phyloP scores from a whole-genome alignment of 768 basidiomycete genomes.

The Gymnopilus dilepis region DNA sequence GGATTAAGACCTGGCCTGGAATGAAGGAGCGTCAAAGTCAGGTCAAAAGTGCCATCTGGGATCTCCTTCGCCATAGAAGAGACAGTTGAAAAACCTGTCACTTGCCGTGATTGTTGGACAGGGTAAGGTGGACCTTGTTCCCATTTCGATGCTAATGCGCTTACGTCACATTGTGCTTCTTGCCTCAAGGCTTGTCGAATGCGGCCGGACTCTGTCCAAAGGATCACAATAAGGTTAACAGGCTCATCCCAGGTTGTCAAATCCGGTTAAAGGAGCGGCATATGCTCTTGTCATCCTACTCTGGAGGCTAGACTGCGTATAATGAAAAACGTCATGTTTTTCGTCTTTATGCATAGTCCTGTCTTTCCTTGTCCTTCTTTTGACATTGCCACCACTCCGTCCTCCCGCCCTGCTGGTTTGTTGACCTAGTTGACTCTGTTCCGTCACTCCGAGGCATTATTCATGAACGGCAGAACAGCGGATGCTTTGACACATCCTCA shows the following conservation, averaged over 20 bases:
- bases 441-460: conserved; percentile 3
- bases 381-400: background rate
- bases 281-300: conserved; percentile 16
- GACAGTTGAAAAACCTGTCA: conserved; percentile 31
- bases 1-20: conserved; percentile 11
- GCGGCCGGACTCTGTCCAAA: conserved; percentile 9
- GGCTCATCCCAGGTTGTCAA: conserved; percentile 9
- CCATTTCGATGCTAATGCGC: conserved; percentile 29
- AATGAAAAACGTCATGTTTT: conserved; percentile 14
- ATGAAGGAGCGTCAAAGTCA: conserved; percentile 6
- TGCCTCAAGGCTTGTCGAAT: conserved; percentile 25
- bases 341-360: background rate
- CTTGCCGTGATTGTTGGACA: conserved; percentile 32
- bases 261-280: conserved; percentile 12
- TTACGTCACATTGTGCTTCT: conserved; percentile 25
- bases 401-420: background rate
- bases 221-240: conserved; percentile 3
- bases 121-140: conserved; percentile 27
- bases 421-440: background rate
- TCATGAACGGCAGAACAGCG: background rate
- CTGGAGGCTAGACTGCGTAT: background rate
- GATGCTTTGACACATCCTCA: conserved; percentile 2
- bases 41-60: conserved; percentile 18
- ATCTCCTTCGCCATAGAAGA: conserved; percentile 18
- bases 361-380: conserved; percentile 7